Conservation (phyloP, 179 eudicot species). For the Nepenthes alata region DNA sequence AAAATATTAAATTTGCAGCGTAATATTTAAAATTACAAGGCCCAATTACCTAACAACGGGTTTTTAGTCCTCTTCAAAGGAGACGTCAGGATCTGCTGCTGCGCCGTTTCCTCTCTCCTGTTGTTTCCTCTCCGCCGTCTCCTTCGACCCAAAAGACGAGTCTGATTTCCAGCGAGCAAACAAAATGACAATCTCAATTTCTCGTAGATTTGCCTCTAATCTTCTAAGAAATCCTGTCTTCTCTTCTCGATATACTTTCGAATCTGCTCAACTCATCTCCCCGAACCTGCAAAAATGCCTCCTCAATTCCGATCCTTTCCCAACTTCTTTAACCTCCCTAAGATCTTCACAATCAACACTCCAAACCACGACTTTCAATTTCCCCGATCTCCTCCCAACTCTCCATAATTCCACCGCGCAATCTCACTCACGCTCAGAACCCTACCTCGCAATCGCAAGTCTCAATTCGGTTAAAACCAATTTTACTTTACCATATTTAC, state of each 20-base stretch:
- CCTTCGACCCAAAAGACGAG: too few relatives aligned
- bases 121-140: too few relatives aligned
- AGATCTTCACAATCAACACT: neutral
- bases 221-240: conserved; percentile 2
- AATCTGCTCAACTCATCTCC: conserved; percentile 5
- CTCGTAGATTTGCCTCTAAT: conserved; percentile 21
- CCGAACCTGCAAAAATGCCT: neutral
- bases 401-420: neutral
- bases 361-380: conserved; percentile 3
- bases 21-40: too few relatives aligned
- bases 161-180: neutral
- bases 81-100: too few relatives aligned
- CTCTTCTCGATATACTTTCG: neutral
- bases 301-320: neutral
- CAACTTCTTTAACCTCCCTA: neutral
- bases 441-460: neutral
- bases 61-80: too few relatives aligned
- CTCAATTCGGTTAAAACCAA: conserved; percentile 3
- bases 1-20: too few relatives aligned
- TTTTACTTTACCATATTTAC: neutral
- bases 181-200: conserved; percentile 22
- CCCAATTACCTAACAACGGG: too few relatives aligned
- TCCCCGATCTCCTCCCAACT: neutral
- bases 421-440: neutral
- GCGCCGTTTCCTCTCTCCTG: too few relatives aligned